These are phyloP conservation scores for Eucalyptus polybractea DNA, from an alignment of 345 rosid species.

Conservation along the genomic window DNA sequence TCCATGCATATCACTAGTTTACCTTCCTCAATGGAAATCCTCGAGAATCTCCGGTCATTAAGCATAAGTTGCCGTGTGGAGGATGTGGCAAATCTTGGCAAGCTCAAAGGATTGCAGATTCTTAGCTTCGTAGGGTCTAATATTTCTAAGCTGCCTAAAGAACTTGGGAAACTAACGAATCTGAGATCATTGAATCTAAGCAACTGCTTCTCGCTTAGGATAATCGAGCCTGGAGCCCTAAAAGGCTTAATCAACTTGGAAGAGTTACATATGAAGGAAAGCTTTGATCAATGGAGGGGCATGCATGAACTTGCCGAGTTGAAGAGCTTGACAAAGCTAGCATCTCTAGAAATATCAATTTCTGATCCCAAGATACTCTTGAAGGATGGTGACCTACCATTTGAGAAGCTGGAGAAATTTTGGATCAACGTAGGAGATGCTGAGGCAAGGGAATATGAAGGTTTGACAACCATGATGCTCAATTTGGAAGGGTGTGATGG, in stretches of 20 bases:
- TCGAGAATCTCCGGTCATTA: neutral
- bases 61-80: accelerated
- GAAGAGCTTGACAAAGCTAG: too few species aligned
- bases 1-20: neutral
- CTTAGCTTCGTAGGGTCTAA: accelerated
- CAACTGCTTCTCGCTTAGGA: accelerated
- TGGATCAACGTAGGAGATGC: too few species aligned
- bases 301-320: accelerated
- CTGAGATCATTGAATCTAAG: too few species aligned
- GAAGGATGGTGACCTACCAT: too few species aligned
- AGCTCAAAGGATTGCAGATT: neutral
- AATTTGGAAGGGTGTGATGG: accelerated
- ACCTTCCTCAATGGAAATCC: neutral
- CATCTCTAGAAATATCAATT: accelerated
- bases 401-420: accelerated
- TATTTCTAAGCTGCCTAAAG: too few species aligned
- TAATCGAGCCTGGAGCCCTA: accelerated
- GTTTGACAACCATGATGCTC: accelerated
- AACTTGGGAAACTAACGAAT: accelerated
- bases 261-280: too few species aligned
- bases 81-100: neutral
- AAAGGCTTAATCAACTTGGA: accelerated
- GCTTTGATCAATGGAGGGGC: accelerated
- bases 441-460: accelerated
- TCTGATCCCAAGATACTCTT: accelerated